Base-by-base conservation (phyloP, 176 grass and related monocot species). In the Ananas comosus region DNA sequence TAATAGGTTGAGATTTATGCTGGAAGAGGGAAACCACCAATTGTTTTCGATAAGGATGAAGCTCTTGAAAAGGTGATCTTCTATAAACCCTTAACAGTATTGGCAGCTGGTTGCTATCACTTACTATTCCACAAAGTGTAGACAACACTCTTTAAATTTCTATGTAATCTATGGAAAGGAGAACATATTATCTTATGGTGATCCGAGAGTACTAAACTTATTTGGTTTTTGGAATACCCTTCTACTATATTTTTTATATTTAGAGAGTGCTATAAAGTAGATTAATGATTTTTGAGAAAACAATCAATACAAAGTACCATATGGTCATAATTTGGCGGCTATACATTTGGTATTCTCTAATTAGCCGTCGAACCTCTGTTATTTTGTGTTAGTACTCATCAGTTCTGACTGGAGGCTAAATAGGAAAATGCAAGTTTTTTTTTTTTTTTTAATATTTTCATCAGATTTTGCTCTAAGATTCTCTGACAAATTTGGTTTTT, bases 11-110 rank as follows among this genome's bases (percentile, higher is more conserved):
- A 92, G 80, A 54, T 97, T 86, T 51, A 86, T 85, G 76, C 80
- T 72, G 82, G 86, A 67, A 92, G 89, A 88, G 94, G 94, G 69
- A 97, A 67, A 77, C 83, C 79, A 24, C 75, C 76, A 5, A 53
- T 79, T 68, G n/a, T 92, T 51, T 56, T 97, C 68, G 89, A 97
- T 21, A 90, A 85, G 63, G 94, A 97, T 83, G 94, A 97, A 67
- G 80, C 80, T 72, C 94, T 97, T 78, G 84, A 76, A 42, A 97
- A 92, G 82, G 94, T 97, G 3, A 59, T 4, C 53, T n/a, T 17
- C 53, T 57, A 57, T 16, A 18, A 57, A 57, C 11, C 53, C 53
- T 57, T 57, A n/a, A 1, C 25, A 57, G 17, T 57, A 17, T 13
- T 57, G 3, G 13, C 53, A 57, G 13, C 17, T 17, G 1, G 13